These are phyloP conservation scores for Taphrina deformans DNA, from an alignment of 1,139 yeast species.

Conservation along the genomic window DNA sequence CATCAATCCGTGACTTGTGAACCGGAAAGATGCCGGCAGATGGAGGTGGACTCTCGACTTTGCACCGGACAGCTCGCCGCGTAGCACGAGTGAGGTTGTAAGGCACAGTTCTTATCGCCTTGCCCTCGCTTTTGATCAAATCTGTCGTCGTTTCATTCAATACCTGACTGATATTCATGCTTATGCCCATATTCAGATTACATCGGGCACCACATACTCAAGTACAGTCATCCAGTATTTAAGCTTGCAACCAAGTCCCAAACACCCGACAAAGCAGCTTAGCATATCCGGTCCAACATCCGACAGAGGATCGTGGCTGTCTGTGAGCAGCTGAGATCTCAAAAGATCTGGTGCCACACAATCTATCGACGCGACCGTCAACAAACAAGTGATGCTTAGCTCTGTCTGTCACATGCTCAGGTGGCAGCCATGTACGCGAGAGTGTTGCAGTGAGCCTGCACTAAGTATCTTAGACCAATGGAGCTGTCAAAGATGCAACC, in stretches of 20 bases:
- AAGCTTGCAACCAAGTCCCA: too few species aligned
- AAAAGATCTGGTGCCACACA: neutral
- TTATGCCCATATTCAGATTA: neutral
- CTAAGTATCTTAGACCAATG: neutral
- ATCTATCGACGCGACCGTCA: neutral
- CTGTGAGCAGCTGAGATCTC: neutral
- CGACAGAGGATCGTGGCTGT: neutral
- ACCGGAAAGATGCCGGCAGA: neutral
- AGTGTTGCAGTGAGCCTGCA: neutral
- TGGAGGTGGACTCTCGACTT: neutral
- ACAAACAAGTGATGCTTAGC: neutral
- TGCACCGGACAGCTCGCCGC: slow-evolving; percentile 1
- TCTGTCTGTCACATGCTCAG: neutral
- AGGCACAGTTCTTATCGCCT: neutral
- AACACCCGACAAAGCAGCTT: too few species aligned
- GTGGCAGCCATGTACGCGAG: neutral
- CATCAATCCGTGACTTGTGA: neutral
- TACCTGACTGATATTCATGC: neutral
- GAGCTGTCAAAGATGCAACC: too few species aligned
- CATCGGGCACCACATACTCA: neutral
- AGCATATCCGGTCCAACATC: neutral
- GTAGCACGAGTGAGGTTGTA: neutral
- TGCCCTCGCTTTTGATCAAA: neutral
- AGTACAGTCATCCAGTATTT: neutral
- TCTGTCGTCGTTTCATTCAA: neutral